These are phyloP conservation scores for Vinca minor DNA, from an alignment of 257 asterid species.

Conservation along the genomic window DNA sequence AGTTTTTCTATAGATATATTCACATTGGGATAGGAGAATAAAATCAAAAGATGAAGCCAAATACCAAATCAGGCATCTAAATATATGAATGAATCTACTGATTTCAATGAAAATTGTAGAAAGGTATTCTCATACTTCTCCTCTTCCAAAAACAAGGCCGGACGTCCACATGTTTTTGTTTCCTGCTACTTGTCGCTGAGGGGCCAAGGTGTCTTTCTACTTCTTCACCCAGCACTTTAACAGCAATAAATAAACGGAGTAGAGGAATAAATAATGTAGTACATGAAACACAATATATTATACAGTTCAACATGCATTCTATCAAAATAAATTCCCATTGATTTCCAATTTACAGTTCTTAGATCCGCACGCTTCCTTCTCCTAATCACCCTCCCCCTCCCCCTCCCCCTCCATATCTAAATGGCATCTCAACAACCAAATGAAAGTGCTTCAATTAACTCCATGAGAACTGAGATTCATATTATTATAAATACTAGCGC, in stretches of 20 bases:
- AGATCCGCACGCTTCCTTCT: no score
- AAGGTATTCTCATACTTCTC: conserved; percentile 53
- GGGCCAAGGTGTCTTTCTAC: conserved; percentile 65
- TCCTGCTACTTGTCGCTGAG: conserved; percentile 48
- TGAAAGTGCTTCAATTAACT: neutral
- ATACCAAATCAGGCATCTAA: neutral
- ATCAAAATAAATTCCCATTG: no score
- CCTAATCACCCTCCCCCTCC: no score
- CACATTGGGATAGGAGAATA: conserved; percentile 2
- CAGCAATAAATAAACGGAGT: conserved; percentile 16
- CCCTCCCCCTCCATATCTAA: no score
- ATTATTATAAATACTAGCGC: neutral
- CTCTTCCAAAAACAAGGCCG: conserved; percentile 70
- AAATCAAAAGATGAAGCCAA: neutral
- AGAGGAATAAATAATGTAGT: conserved; percentile 2
- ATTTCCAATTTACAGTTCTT: no score
- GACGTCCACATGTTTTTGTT: conserved; percentile 73
- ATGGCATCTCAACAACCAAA: no score
- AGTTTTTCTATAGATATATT: neutral
- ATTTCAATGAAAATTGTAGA: neutral
- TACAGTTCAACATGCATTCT: no score
- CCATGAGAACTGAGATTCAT: neutral
- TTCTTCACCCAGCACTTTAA: conserved; percentile 93
- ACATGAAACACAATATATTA: neutral
- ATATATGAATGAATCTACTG: neutral